Evolutionary conservation across 2,329 filamentous ascomycete genomes (phyloP).

Genomic region (Leptographium flavum): DNA sequence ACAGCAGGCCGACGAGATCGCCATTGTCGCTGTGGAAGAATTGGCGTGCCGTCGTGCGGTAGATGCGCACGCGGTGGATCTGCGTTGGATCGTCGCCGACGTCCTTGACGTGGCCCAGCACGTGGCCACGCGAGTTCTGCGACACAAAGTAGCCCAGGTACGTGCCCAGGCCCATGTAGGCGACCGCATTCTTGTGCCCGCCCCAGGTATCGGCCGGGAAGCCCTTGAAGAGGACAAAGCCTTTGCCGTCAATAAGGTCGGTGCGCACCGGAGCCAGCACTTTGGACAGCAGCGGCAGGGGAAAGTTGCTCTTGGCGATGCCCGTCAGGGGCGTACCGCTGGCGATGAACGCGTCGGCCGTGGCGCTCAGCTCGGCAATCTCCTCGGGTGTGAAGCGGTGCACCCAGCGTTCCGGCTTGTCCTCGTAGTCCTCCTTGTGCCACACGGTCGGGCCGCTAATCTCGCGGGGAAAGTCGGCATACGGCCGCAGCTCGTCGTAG

Average conservation of each 20-base stretch:
- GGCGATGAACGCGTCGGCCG: conserved; percentile 55
- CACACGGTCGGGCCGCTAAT: conserved; percentile 63
- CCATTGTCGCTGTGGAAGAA: conserved; percentile 77
- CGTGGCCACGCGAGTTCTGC: conserved; percentile 74
- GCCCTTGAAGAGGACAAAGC: conserved; percentile 80
- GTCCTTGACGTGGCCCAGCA: conserved; percentile 82
- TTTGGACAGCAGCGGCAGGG: conserved; percentile 24
- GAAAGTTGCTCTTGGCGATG: conserved; percentile 36
- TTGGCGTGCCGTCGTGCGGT: conserved; percentile 72
- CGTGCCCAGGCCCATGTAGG: conserved; percentile 81
- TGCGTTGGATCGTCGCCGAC: conserved; percentile 67
- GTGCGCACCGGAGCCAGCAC: conserved; percentile 22
- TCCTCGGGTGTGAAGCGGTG: conserved; percentile 55
- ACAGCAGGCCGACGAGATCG: conserved; percentile 73
- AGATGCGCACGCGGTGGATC: conserved; percentile 80
- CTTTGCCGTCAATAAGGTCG: conserved; percentile 59
- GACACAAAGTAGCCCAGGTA: conserved; percentile 80
- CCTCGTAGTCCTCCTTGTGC: conserved; percentile 49
- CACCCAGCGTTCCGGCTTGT: conserved; percentile 55
- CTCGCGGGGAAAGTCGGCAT: conserved; percentile 53
- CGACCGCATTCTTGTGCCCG: conserved; percentile 64
- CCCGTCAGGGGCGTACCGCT: conserved; percentile 54
- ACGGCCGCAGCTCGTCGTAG: conserved; percentile 50
- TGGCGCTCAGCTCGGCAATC: conserved; percentile 48
- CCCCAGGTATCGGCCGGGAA: conserved; percentile 68